Conservation (phyloP, 2,329 filamentous ascomycete species). For the Fusarium vanettenii region DNA sequence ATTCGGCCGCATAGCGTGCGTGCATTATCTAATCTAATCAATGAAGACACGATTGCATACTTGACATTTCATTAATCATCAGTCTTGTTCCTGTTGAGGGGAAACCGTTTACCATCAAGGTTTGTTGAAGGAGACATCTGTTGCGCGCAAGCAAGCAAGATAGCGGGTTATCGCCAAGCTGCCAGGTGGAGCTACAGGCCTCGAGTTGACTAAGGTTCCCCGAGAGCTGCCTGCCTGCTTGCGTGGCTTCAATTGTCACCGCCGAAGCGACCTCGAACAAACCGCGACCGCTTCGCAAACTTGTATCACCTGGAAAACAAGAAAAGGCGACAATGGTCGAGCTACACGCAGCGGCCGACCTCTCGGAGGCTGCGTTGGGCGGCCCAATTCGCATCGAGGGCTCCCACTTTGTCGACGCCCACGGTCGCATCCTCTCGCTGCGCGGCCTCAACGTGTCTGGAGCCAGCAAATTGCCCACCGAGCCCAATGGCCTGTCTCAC, state of each 20-base stretch:
- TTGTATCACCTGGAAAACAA: not conserved
- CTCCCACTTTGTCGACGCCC: constrained; percentile 48
- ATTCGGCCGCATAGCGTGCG: constrained; percentile 24
- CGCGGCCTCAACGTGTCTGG: constrained; percentile 57
- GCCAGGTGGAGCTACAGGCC: constrained; percentile 28
- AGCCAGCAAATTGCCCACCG: constrained; percentile 54
- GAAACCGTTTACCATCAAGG: not conserved
- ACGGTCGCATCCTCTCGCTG: constrained; percentile 53
- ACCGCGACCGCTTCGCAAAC: constrained; percentile 24
- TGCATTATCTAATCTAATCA: constrained; percentile 19
- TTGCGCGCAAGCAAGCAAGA: not conserved
- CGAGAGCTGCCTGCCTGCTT: constrained; percentile 3
- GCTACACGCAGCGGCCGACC: constrained; percentile 46
- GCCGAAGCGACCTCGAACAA: not conserved
- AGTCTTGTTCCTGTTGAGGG: not conserved
- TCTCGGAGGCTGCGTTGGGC: constrained; percentile 50
- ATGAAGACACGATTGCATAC: constrained; percentile 17
- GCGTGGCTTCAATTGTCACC: constrained; percentile 18
- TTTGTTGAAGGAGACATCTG: not conserved
- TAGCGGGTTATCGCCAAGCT: constrained; percentile 19
- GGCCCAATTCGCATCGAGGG: constrained; percentile 45
- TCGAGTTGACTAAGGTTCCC: constrained; percentile 1
- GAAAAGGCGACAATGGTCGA: constrained; percentile 26
- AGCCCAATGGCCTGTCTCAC: constrained; percentile 51
- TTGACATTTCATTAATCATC: not conserved